Conservation (phyloP, 495 filamentous ascomycete species). For the Aspergillus coremiiformis region DNA sequence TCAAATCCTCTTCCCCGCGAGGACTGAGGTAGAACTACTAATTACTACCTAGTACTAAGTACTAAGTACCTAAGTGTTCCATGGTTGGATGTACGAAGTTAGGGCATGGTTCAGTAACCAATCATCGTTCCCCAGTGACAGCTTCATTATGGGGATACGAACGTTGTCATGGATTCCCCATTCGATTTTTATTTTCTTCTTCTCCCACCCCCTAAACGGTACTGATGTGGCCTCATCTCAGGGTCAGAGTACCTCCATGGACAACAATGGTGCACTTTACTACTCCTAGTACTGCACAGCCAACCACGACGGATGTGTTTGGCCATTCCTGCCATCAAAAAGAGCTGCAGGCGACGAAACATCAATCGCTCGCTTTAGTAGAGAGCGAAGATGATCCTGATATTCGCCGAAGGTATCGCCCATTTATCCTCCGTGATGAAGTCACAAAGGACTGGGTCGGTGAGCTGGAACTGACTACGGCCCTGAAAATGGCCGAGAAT, state of each 20-base stretch:
- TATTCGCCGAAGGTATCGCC: conserved; percentile 49
- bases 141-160: not conserved
- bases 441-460: conserved; percentile 46
- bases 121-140: conserved; percentile 14
- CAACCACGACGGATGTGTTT: not conserved
- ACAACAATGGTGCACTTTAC: not conserved
- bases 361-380: conserved; percentile 36
- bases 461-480: conserved; percentile 50
- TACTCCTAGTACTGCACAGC: not conserved
- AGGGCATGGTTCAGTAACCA: conserved; percentile 10
- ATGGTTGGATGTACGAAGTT: no score
- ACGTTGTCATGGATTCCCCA: not conserved
- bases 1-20: no score
- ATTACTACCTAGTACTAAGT: no score
- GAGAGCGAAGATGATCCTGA: conserved; percentile 38
- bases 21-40: no score
- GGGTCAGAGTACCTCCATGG: no score
- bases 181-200: not conserved
- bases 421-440: conserved; percentile 44
- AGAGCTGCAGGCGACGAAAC: not conserved
- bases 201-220: no score
- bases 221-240: no score
- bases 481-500: conserved; percentile 42
- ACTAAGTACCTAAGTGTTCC: no score
- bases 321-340: not conserved